phyloP scores from a whole-genome alignment of 257 asterid species.

The Solanum sejunctum region DNA sequence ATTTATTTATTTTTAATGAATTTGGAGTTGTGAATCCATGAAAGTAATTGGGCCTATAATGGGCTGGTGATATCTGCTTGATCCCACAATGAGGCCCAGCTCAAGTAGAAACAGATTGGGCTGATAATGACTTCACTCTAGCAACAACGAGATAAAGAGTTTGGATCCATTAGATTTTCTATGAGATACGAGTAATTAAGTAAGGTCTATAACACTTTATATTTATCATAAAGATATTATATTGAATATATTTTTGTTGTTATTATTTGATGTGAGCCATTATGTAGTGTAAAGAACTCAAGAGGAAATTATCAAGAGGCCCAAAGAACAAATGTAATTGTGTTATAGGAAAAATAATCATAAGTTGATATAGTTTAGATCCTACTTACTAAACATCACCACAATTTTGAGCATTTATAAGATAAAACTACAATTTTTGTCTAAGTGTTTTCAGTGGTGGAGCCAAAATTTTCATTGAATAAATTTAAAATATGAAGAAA shows the following conservation, averaged over 20 bases:
- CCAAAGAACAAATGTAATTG: neutral
- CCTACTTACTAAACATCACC: neutral
- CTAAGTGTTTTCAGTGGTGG: neutral
- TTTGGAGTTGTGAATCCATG: neutral
- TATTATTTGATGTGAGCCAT: neutral
- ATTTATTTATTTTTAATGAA: neutral
- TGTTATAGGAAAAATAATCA: neutral
- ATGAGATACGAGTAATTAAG: neutral
- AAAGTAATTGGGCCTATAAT: neutral
- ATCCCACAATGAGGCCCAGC: neutral
- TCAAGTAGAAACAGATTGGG: neutral
- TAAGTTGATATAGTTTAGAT: neutral
- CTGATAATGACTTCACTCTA: neutral
- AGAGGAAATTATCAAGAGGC: neutral
- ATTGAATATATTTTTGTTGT: neutral
- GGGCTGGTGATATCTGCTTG: neutral
- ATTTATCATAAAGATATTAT: accelerated
- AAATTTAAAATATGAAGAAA: neutral
- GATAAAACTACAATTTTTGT: neutral
- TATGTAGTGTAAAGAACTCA: neutral
- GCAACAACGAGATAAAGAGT: neutral
- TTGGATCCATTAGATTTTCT: neutral
- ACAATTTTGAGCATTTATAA: too few relatives aligned
- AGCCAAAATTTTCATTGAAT: neutral
- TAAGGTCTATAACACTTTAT: neutral